Evolutionary conservation across 768 basidiomycete species (phyloP).

Genomic region (Mycena amicta): DNA sequence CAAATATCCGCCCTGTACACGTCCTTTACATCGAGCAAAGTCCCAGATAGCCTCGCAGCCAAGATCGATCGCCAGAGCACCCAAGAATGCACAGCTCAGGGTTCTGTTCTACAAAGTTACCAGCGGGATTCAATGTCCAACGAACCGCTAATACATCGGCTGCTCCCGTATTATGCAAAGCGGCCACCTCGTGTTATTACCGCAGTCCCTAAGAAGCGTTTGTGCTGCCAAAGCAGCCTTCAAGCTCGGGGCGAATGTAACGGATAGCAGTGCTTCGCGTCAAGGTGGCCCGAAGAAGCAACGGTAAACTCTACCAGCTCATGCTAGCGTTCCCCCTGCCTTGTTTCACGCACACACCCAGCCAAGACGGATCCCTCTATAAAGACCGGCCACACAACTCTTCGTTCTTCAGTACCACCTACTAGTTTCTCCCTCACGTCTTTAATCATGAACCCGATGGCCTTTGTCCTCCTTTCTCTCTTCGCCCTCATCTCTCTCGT

Average conservation of each 20-base stretch:
- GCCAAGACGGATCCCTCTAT: conserved; percentile 6
- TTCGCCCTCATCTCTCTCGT: conserved; percentile 26
- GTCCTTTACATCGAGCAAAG: conserved; percentile 1
- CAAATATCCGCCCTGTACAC: conserved; percentile 19
- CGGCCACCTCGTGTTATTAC: conserved; percentile 13
- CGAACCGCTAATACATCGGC: too few species aligned
- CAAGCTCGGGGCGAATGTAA: conserved; percentile 18
- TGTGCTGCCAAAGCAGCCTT: conserved; percentile 19
- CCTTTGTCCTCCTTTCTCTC: conserved; percentile 22
- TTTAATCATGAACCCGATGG: conserved; percentile 22
- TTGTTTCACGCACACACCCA: conserved; percentile 4
- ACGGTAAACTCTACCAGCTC: conserved; percentile 11
- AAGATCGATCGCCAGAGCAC: not conserved
- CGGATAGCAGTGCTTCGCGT: conserved; percentile 20
- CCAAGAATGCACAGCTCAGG: not conserved
- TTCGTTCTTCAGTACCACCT: conserved; percentile 6
- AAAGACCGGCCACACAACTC: conserved; percentile 12
- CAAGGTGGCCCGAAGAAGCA: conserved; percentile 13
- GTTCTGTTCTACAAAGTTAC: conserved; percentile 2
- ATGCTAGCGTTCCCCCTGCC: conserved; percentile 11
- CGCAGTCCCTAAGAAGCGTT: conserved; percentile 11
- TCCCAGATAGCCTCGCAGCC: not conserved
- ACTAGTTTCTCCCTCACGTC: conserved; percentile 12
- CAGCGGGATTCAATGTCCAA: conserved; percentile 2
- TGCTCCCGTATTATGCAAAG: conserved; percentile 10